phyloP scores from a whole-genome alignment of 352 stramenopile genomes.

The Peronospora belbahrii region DNA sequence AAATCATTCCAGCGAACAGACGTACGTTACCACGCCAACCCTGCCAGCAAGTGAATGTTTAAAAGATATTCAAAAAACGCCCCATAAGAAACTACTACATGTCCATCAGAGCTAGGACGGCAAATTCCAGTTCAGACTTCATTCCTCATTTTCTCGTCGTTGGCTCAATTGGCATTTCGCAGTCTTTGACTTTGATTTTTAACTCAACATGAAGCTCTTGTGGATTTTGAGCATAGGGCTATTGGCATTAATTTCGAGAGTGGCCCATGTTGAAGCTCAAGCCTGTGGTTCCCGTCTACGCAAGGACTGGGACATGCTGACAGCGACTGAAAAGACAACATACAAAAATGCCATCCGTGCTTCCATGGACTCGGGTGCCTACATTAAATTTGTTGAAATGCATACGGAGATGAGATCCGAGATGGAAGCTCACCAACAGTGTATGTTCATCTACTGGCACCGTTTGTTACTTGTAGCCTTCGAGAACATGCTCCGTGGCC shows the following conservation, averaged over 20 bases:
- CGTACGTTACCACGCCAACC: conserved; percentile 20
- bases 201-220: conserved; percentile 20
- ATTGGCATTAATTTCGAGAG: conserved; percentile 7
- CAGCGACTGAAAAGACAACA: conserved; percentile 33
- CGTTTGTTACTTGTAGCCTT: conserved; percentile 53
- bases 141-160: conserved; percentile 19
- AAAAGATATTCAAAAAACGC: conserved; percentile 9
- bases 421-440: conserved; percentile 46
- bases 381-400: conserved; percentile 60
- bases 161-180: neutral
- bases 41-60: conserved; percentile 1
- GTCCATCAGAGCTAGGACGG: neutral
- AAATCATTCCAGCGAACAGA: conserved; percentile 15
- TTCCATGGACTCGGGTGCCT: conserved; percentile 49
- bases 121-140: neutral
- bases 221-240: conserved; percentile 15
- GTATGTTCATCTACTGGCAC: conserved; percentile 85
- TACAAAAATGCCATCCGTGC: conserved; percentile 39
- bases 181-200: neutral
- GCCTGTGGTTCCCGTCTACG: conserved; percentile 36
- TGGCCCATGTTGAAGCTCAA: conserved; percentile 10
- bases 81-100: conserved; percentile 9
- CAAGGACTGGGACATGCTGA: conserved; percentile 42
- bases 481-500: conserved; percentile 77
- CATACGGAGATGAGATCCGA: conserved; percentile 58